phyloP scores from a whole-genome alignment of 2,329 filamentous ascomycete species.

The Xylariaceae sp. region DNA sequence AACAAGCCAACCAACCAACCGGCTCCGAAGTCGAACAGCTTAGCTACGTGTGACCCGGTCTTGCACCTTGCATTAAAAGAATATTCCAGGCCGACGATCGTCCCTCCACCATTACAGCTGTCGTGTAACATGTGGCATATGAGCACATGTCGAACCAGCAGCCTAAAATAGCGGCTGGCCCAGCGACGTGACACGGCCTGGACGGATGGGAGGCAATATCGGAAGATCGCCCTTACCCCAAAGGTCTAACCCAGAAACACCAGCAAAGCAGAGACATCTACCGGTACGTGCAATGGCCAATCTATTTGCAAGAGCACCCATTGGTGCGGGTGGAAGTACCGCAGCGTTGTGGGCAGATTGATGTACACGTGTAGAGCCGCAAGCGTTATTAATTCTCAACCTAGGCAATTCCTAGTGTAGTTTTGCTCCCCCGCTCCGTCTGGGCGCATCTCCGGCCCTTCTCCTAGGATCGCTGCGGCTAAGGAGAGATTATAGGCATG shows the following conservation, averaged over 20 bases:
- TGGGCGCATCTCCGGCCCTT: not conserved
- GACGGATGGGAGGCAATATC: slow-evolving; percentile 10
- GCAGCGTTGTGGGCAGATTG: not conserved
- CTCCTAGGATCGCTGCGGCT: slow-evolving; percentile 7
- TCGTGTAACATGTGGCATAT: slow-evolving; percentile 14
- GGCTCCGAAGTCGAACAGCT: not conserved
- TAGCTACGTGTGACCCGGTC: not conserved
- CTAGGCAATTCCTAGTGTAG: not conserved
- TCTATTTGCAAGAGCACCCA: not conserved
- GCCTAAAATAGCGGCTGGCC: slow-evolving; percentile 16
- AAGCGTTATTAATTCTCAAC: not conserved
- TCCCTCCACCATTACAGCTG: slow-evolving; percentile 3
- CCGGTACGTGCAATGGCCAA: no score
- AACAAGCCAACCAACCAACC: not conserved
- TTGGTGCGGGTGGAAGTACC: not conserved
- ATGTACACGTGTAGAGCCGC: not conserved
- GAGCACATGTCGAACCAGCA: slow-evolving; percentile 7
- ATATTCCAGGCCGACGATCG: slow-evolving; percentile 11
- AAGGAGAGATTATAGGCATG: not conserved
- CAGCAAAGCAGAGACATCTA: not conserved
- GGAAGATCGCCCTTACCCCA: slow-evolving; percentile 13
- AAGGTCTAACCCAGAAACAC: slow-evolving; percentile 11
- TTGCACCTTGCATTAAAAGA: slow-evolving; percentile 5
- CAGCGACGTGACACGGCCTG: slow-evolving; percentile 4
- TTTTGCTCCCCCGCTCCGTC: not conserved